Base-by-base conservation (phyloP, 2,329 filamentous ascomycete genomes). In the Diaporthe citriasiana region DNA sequence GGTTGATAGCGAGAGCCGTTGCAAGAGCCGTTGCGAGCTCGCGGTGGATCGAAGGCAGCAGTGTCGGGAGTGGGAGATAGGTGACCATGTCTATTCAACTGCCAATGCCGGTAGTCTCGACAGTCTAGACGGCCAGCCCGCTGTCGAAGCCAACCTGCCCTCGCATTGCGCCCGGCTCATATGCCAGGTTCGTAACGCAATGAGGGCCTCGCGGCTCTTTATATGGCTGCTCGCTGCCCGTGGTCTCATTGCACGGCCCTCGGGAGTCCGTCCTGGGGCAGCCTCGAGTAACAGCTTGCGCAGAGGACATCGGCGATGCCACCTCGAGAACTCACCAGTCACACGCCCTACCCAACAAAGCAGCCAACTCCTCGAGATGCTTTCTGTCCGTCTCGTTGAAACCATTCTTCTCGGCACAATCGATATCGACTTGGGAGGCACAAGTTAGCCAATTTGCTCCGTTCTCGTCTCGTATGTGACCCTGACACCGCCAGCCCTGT, bases 371-470 rank as follows among this genome's bases (percentile, higher is more conserved):
- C 82, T 96, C 93, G 74, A 97, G 82, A 77, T 89, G 89, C 75
- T 80, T 82, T 82, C 87, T 87, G 81, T 97, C 94, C 57, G 91
- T 88, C 74, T 90, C 86, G 77, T 94, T 90, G 77, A 95, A 95
- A 0, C 93, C 93, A 19, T 88, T 83, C 70, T 88, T 77, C 47
- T 88, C 89, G 1, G 91, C 90, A 80, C 94, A 96, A 82, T 97
- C 94, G 33, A 96, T 86, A 79, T 97, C 94, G 74, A 97, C 69
- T 71, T 33, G 13, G 25, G 30, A n/a, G 4, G 6, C 6, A 66
- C 12, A 19, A 27, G 63, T 66, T 25, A 66, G 63, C 63, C 8
- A 0, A 3, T 19, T 8, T 51, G 33, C 33, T 27, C 30, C 3
- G 13, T 38, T 27, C 30, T 66, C 3, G 22, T 27, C 30, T 66